Percentiles rank a stretch among this genome's conserved stretches.
Conservation (phyloP, 2,329 filamentous ascomycete genomes). For the Graphilbum sp. region DNA sequence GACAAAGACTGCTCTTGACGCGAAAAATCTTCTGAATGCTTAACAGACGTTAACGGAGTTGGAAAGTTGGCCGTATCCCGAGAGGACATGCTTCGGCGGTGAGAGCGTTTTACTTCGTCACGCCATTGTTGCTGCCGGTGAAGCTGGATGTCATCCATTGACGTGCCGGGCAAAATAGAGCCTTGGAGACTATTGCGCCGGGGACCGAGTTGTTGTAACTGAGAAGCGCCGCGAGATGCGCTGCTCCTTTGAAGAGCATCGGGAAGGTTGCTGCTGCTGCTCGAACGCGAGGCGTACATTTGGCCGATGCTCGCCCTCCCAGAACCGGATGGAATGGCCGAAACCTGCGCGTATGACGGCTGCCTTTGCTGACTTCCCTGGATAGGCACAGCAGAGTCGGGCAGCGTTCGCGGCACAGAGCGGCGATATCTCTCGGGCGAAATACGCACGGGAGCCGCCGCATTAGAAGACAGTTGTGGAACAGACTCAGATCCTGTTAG, state of each 20-base stretch:
- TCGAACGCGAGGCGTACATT: slow-evolving; percentile 17
- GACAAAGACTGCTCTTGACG: slow-evolving; percentile 14
- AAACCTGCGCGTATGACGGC: slow-evolving; percentile 14
- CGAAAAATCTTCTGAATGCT: slow-evolving; percentile 6
- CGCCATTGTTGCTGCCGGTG: slow-evolving; percentile 34
- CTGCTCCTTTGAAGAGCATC: slow-evolving; percentile 18
- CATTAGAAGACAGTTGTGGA: slow-evolving; percentile 34
- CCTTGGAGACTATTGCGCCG: slow-evolving; percentile 38
- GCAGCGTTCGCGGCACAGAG: slow-evolving; percentile 15
- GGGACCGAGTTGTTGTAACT: slow-evolving; percentile 7
- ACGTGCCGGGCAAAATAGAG: slow-evolving; percentile 23
- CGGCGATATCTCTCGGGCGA: slow-evolving; percentile 77
- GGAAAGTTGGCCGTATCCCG: slow-evolving; percentile 30
- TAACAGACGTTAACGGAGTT: slow-evolving; percentile 20
- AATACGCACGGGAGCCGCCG: slow-evolving; percentile 43
- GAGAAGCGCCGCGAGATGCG: slow-evolving; percentile 18
- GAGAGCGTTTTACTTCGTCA: slow-evolving; percentile 59
- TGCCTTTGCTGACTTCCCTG: slow-evolving; percentile 4
- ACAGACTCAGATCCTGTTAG: slow-evolving; percentile 17
- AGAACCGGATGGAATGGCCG: slow-evolving; percentile 31
- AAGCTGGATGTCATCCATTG: slow-evolving; percentile 55
- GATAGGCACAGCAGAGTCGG: slow-evolving; percentile 24
- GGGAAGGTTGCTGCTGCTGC: slow-evolving; percentile 26
- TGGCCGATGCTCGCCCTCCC: slow-evolving; percentile 38
- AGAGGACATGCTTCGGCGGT: slow-evolving; percentile 69